A percentile compares a stretch with the other conserved stretches of the same genome.
Evolutionary conservation across 768 basidiomycete species (phyloP).

Genomic region (Auriculariales sp.): DNA sequence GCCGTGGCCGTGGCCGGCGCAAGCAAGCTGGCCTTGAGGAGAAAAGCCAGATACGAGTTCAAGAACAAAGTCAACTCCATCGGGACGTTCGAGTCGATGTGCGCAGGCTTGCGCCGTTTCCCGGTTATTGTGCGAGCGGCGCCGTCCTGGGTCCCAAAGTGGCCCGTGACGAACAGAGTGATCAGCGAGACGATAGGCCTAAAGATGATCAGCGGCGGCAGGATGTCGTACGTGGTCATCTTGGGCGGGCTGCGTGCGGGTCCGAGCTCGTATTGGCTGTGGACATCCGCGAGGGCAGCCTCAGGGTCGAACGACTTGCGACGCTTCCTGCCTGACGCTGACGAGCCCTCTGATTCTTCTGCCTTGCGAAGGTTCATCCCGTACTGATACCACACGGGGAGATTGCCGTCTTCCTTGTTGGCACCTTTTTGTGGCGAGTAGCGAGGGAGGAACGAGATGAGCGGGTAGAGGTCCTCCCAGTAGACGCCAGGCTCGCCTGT

Average conservation of each 20-base stretch:
- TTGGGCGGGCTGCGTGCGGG: conserved; percentile 48
- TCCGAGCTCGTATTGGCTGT: conserved; percentile 27
- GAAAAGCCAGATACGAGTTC: conserved; percentile 33
- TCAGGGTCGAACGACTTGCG: conserved; percentile 29
- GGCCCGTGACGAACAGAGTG: conserved; percentile 2
- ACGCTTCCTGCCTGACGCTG: neutral
- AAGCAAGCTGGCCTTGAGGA: conserved; percentile 26
- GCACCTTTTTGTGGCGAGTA: conserved; percentile 20
- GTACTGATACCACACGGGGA: conserved; percentile 43
- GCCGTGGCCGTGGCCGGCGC: conserved; percentile 38
- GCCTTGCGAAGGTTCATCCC: conserved; percentile 13
- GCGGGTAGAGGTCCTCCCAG: conserved; percentile 58
- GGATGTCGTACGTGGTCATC: conserved; percentile 33
- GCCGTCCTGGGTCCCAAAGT: neutral
- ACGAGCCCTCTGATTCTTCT: neutral
- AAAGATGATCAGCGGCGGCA: conserved; percentile 40
- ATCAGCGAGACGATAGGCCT: conserved; percentile 23
- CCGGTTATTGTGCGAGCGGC: neutral
- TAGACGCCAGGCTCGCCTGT: conserved; percentile 51
- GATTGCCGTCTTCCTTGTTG: conserved; percentile 27
- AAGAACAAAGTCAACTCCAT: conserved; percentile 42
- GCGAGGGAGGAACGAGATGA: conserved; percentile 52
- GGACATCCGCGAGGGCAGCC: conserved; percentile 25
- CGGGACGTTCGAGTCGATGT: conserved; percentile 34
- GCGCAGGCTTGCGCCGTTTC: neutral